These are phyloP conservation scores for Adiantum capillusveneris DNA, from an alignment of 75 land plant genomes.

Conservation along the genomic window DNA sequence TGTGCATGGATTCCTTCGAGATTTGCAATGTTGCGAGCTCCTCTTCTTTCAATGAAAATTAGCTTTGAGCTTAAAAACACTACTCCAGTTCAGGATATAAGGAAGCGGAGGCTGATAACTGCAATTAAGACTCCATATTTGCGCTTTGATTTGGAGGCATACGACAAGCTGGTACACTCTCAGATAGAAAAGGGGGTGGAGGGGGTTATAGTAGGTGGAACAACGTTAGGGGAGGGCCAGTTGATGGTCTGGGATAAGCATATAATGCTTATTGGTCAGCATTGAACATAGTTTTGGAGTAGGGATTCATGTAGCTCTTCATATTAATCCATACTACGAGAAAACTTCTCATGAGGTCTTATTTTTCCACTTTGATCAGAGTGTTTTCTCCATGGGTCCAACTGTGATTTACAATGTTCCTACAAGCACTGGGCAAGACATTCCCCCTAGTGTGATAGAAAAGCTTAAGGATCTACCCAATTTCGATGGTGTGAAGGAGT, in stretches of 20 bases:
- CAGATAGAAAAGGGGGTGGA: slow-evolving; percentile 68
- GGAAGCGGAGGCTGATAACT: slow-evolving; percentile 55
- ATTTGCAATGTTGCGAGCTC: background rate
- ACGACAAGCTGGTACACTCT: slow-evolving; percentile 47
- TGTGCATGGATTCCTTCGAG: background rate
- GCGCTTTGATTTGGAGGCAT: slow-evolving; percentile 72
- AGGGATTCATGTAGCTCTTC: slow-evolving; percentile 87
- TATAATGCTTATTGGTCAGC: slow-evolving; percentile 79
- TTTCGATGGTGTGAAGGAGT: slow-evolving; percentile 77
- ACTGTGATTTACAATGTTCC: slow-evolving; percentile 82
- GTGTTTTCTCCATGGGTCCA: slow-evolving; percentile 64
- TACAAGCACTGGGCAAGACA: slow-evolving; percentile 73
- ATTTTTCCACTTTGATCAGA: slow-evolving; percentile 49
- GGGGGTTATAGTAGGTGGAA: slow-evolving; percentile 81
- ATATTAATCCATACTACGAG: slow-evolving; percentile 86
- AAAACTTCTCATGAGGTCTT: slow-evolving; percentile 67
- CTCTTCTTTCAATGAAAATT: background rate
- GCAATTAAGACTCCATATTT: slow-evolving; percentile 83
- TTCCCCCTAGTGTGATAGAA: slow-evolving; percentile 54
- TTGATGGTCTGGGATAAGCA: slow-evolving; percentile 91
- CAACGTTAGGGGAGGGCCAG: slow-evolving; percentile 91
- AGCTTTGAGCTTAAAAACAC: too few species aligned
- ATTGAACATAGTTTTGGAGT: slow-evolving; percentile 82
- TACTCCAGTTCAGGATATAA: slow-evolving; percentile 55
- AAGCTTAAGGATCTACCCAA: slow-evolving; percentile 35